Evolutionary conservation across 805 yeast genomes (phyloP).

Genomic region (Hanseniaspora meyeri): DNA sequence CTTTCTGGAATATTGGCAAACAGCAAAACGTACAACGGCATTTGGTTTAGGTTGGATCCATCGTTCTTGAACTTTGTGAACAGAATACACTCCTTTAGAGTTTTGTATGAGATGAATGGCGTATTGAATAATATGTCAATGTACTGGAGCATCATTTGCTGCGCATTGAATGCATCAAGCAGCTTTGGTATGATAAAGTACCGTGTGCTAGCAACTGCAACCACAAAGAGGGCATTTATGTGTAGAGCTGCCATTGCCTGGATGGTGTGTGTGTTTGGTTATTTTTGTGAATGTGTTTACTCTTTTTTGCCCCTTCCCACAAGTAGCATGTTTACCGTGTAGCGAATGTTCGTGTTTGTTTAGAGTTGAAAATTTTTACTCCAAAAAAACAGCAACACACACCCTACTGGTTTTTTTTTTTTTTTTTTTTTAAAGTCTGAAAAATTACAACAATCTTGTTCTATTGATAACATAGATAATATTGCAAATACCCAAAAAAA

Average conservation of each 20-base stretch:
- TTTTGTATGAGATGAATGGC: slow-evolving; percentile 29
- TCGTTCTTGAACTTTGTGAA: slow-evolving; percentile 35
- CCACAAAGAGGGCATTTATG: background rate
- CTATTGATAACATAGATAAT: too few species aligned
- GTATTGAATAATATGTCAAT: slow-evolving; percentile 19
- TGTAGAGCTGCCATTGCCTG: background rate
- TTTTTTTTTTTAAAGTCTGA: background rate
- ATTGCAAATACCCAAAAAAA: background rate
- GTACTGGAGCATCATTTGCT: slow-evolving; percentile 4
- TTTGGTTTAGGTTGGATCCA: slow-evolving; percentile 6
- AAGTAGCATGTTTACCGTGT: background rate
- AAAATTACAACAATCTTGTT: background rate
- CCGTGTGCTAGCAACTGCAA: background rate
- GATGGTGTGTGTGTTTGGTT: background rate
- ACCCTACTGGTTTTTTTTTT: background rate
- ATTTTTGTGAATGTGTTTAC: background rate
- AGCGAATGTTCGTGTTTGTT: background rate
- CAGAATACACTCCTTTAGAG: slow-evolving; percentile 55
- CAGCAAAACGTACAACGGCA: background rate
- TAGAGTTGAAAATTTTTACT: too few species aligned
- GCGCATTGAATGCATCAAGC: background rate
- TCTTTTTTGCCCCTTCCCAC: too few species aligned
- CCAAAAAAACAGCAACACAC: background rate
- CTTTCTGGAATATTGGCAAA: background rate
- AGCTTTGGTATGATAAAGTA: background rate